Base-by-base conservation (phyloP, 352 stramenopile genomes). In the Phytophthora crassamura region DNA sequence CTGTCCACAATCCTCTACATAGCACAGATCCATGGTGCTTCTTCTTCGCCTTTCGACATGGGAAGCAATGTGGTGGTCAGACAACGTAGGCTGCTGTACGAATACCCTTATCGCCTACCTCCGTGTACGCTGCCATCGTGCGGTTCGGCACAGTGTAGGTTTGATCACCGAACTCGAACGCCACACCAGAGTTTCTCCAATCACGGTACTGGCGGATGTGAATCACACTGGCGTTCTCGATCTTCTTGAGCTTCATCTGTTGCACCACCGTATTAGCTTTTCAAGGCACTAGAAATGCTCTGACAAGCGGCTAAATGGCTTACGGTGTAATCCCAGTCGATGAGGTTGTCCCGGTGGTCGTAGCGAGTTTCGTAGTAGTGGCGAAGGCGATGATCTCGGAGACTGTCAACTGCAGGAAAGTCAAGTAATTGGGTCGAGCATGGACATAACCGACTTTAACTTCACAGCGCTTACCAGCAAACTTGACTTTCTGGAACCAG, bases 271-370 rank as follows among this genome's bases (percentile, higher is more conserved):
- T 30, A 30, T 30, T 30, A 30, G 25, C 25, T 30, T 30, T 30
- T 30, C 25, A 5, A 6, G 25, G 25, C 25, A 30, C 25, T 30
- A 30, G 25, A 30, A 30, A 43, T 49, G 25, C 33, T 35, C 18
- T 42, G 25, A 41, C 18, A 59, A 18, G 30, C 50, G 25, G 30
- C 16, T 60, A 40, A 45, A 56, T 15, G 20, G 54, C 72, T 36
- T 49, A 90, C 86, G 28, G 86, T 94, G 81, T 98, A 99, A 70
- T 99, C 96, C 95, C 95, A 98, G 66, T 99, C 96, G 46, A 98
- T 87, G 61, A 98, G 72, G 53, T 97, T 97, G 45, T 93, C 82
- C 20, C 93, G 85, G 72, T 94, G 89, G 72, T 99, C 96, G 76
- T 97, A 99, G 39, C 94, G 88, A 43, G 87, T 79, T 61, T 96